Evolutionary conservation across 768 basidiomycete species (phyloP), one percentile per base, ranked within the genome.

Genomic region (Trametes sanguinea): DNA sequence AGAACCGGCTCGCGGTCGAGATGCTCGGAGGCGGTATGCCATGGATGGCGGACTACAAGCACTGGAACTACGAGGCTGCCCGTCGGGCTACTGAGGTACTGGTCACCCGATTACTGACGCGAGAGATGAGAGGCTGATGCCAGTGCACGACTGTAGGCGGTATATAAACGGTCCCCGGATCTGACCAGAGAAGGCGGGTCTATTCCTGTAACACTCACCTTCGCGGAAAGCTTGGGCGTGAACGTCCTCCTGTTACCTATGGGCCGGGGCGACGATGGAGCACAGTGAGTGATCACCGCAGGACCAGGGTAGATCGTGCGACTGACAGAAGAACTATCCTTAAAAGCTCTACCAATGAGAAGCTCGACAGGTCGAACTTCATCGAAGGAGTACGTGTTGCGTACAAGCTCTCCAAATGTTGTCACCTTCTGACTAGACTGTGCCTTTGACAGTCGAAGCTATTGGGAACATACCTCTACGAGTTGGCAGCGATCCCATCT

Each of bases 51-150:
- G 85, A 92, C 69, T 76, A 84, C 60, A 86, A 88, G 67, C 95
- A 98, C 77, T 96, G 92, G 92, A 96, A 93, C 75, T 98, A 87
- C 75, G 83, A 89, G 67, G 95, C 96, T 1, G 96, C 94, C 1
- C 87, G 84, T 68, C 83, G 81, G 57, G 94, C 94, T 30, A 94
- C 93, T n/a, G 84, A 88, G 82, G 87, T 87, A 51, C 52, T 72
- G 61, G 1, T 9, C 22, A 22, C 22, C 22, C 22, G 22, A 22
- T 22, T 22, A 22, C 22, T 22, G 22, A 22, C 22, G 22, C 22
- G 22, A 22, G 22, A 22, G 22, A 22, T 22, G 22, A 22, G 22
- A 22, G 22, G 22, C 22, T 22, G 22, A 22, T 22, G 22, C 22
- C 22, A 22, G 22, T 22, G 22, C 22, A 22, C 22, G 22, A 22